Evolutionary conservation across 345 rosid genomes (phyloP), one percentile per base, ranked within the genome.

Genomic region (Moricandia arvensis): DNA sequence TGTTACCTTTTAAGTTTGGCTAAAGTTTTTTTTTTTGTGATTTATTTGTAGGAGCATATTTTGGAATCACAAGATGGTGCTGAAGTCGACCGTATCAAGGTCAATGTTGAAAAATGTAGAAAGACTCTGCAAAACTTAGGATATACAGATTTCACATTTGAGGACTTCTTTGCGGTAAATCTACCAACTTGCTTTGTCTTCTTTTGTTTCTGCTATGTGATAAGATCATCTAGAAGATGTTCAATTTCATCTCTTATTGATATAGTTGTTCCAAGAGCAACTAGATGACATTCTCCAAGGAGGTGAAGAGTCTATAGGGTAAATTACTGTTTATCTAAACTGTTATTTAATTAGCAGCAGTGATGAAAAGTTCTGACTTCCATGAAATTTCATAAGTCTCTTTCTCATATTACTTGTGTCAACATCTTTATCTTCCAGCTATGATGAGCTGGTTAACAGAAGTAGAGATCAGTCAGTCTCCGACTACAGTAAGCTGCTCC

Each of bases 181-280:
- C 24, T 21, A 21, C 24, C 24, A 21, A 21, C 24, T 66, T 18
- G 54, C 13, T 59, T 35, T 27, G 3, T 31, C 15, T 59, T 15
- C 13, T 63, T 16, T 24, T 59, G 30, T 63, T 5, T 57, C 69
- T 38, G 59, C 54, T 37, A 29, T 26, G 60, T 43, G 51, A 8
- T 33, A 49, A 9, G 54, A 27, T 72, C 64, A 59, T 34, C 24
- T 33, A n/a, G 0, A 64, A 21, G 16, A 21, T 45, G 3, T 53
- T 61, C 18, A 18, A 26, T 54, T 29, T 10, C 62, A 7, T 12
- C 51, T 43, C 49, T 4, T 80, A 74, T 17, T 57, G 58, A 59
- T 82, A 51, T 91, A 95, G 98, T 78, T 95, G 86, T 95, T 96
- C 79, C 86, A 93, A 77, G 98, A 91, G 87, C 98, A 88, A 89